These are phyloP conservation scores for maize (Zea mays) DNA, from an alignment of 176 grass and related monocot genomes.

Conservation along the genomic window Zm-B73-REFERENCE-NAM-5.0 NC_050096.1:272036001-272036500, in stretches of 20 bases:
- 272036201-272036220: conserved; percentile 94
- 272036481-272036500: conserved; percentile 78
- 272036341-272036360: conserved; percentile 73
- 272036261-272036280: conserved; percentile 89
- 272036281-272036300: conserved; percentile 91
- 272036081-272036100: conserved; percentile 71
- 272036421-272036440: conserved; percentile 86
- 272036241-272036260: conserved; percentile 86
- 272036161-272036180: conserved; percentile 93
- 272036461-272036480: conserved; percentile 77
- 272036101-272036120: conserved; percentile 77
- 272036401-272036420: conserved; percentile 81
- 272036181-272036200: conserved; percentile 79
- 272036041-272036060: conserved; percentile 83
- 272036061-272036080: conserved; percentile 50
- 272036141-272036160: conserved; percentile 91
- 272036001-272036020: conserved; percentile 79
- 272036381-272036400: conserved; percentile 67
- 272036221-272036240: conserved; percentile 89
- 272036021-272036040: conserved; percentile 1
- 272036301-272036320: conserved; percentile 88
- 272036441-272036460: conserved; percentile 93
- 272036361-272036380: conserved; percentile 76
- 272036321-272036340: conserved; percentile 72
- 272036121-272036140: conserved; percentile 70